These are phyloP conservation scores for Exophiala sideris DNA, from an alignment of 2,329 filamentous ascomycete genomes.

Conservation along the genomic window DNA sequence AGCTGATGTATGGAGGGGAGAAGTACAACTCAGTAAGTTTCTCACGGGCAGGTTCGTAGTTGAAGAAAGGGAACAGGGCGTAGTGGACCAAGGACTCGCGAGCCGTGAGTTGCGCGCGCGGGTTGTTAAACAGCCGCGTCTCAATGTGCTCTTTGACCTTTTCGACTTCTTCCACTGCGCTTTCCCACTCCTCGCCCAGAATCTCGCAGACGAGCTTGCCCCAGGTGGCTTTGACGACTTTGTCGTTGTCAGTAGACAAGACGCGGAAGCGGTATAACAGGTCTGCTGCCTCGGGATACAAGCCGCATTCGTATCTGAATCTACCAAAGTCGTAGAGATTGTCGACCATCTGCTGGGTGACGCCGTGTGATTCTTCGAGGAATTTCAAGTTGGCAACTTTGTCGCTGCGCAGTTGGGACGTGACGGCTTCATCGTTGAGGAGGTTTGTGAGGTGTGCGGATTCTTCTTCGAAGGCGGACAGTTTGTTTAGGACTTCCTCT, in stretches of 20 bases:
- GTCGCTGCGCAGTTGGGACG: conserved; percentile 87
- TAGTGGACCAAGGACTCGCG: conserved; percentile 98
- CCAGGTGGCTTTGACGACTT: conserved; percentile 93
- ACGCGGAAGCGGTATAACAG: conserved; percentile 97
- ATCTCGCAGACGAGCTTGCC: conserved; percentile 97
- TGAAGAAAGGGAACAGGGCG: conserved; percentile 98
- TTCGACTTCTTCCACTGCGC: conserved; percentile 81
- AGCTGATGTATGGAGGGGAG: conserved; percentile 97
- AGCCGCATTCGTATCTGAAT: conserved; percentile 96
- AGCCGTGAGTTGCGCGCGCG: conserved; percentile 90
- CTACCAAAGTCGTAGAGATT: conserved; percentile 92
- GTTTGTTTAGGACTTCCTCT: conserved; percentile 77
- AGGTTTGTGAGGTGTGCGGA: conserved; percentile 85
- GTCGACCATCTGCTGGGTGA: conserved; percentile 93
- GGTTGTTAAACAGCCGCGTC: conserved; percentile 92
- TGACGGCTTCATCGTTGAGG: conserved; percentile 81
- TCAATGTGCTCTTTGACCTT: conserved; percentile 93
- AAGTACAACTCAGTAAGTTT: conserved; percentile 94
- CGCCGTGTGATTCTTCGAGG: conserved; percentile 91
- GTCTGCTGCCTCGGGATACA: conserved; percentile 85
- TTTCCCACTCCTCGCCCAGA: conserved; percentile 91
- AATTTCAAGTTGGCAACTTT: conserved; percentile 99
- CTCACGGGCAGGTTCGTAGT: conserved; percentile 88
- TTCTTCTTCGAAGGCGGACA: conserved; percentile 81
- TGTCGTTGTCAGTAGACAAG: conserved; percentile 96